Conservation (phyloP, 257 asterid genomes). For the Solanum commersonii region DNA sequence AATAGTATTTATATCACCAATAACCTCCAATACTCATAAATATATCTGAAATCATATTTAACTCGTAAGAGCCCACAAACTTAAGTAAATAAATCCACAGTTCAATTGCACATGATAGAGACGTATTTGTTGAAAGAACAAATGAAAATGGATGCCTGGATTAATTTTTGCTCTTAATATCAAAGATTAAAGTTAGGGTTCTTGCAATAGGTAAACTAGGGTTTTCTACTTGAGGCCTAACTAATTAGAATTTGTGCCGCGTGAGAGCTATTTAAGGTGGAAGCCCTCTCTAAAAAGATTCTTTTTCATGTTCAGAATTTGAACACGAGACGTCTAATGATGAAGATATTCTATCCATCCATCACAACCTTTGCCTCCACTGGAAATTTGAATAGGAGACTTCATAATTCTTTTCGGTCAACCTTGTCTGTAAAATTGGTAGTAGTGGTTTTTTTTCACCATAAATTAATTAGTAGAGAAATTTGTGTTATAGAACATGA, state of each 20-base stretch:
- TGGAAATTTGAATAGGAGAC: too few species aligned
- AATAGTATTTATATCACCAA: background rate
- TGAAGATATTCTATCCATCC: too few species aligned
- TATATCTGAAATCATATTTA: background rate
- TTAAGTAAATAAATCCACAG: background rate
- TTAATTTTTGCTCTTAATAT: background rate
- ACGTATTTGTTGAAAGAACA: background rate
- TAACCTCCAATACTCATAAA: background rate
- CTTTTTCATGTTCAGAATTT: too few species aligned
- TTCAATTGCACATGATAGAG: background rate
- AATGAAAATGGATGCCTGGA: background rate
- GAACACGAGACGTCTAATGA: too few species aligned
- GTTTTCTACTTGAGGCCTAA: background rate
- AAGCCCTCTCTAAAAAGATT: background rate
- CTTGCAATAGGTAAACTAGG: background rate
- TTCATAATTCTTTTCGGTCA: too few species aligned
- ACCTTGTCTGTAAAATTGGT: too few species aligned
- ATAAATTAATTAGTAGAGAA: too few species aligned
- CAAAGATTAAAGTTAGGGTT: background rate
- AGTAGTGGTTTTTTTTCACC: too few species aligned
- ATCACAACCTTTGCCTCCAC: too few species aligned
- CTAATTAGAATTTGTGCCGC: background rate
- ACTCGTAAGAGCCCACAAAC: background rate
- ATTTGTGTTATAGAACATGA: too few species aligned
- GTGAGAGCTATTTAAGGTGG: background rate